phyloP scores from a whole-genome alignment of 768 basidiomycete species.

The Mycena sanguinolenta region DNA sequence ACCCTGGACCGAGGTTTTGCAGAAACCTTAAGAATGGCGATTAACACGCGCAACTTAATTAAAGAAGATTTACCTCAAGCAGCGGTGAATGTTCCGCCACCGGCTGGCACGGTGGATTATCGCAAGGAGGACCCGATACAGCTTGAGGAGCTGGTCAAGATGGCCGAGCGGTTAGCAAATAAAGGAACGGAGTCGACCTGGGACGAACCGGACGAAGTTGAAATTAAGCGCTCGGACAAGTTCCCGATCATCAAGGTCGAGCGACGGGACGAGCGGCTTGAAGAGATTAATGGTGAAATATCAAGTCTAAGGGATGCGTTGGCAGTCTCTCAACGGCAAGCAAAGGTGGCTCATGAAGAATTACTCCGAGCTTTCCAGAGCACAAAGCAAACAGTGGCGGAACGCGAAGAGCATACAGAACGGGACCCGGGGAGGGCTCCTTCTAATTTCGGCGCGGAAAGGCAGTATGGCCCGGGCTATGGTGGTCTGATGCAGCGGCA shows the following conservation, averaged over 20 bases:
- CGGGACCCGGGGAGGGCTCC: too few species aligned
- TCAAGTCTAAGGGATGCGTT: neutral
- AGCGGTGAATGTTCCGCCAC: neutral
- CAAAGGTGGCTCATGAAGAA: neutral
- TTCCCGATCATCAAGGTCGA: constrained; percentile 16
- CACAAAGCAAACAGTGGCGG: too few species aligned
- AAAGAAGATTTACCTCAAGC: constrained; percentile 9
- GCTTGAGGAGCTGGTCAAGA: constrained; percentile 17
- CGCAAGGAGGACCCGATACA: constrained; percentile 19
- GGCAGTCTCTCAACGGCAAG: neutral
- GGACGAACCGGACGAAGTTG: neutral
- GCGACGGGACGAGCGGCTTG: neutral
- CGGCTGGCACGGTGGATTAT: neutral
- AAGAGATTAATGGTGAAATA: neutral
- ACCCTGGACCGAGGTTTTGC: constrained; percentile 26
- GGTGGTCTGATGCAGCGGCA: too few species aligned
- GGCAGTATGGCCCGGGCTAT: too few species aligned
- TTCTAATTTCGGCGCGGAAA: too few species aligned
- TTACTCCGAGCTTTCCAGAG: neutral
- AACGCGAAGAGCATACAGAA: too few species aligned
- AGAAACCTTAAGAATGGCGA: constrained; percentile 12
- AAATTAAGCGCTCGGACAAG: constrained; percentile 4
- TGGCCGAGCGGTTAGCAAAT: constrained; percentile 15
- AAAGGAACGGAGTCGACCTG: neutral
- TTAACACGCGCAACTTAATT: constrained; percentile 11